Evolutionary conservation across 2,329 filamentous ascomycete genomes (phyloP), one percentile per base, ranked within the genome.

Genomic region (Acephala macrosclerotiorum): DNA sequence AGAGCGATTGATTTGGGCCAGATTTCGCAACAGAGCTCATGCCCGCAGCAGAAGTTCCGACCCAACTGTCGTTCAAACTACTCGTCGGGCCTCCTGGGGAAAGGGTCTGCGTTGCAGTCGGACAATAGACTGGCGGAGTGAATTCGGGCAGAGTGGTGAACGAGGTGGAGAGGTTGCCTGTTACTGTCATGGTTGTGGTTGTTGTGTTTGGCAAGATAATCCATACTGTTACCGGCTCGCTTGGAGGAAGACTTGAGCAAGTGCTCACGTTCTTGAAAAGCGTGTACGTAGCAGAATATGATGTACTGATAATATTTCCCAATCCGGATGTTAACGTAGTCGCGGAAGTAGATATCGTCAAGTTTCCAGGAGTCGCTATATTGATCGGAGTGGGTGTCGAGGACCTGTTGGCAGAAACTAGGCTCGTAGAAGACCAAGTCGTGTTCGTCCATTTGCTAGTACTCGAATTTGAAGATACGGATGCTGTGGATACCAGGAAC

Each of bases 121-220:
- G 33, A 49, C 71, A 75, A 49, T 70, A 70, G 12, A 47, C 25
- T 58, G 74, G 73, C 8, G 71, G 71, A 1, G 71, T 75, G 38
- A 72, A 72, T 64, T 75, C 72, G 33, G 72, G 66, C 9, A 59
- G 47, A 26, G 36, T 14, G 5, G 42, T 53, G n/a, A 67, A 67
- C 7, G 69, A 63, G 11, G 60, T 63, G 14, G 71, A 65, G 1
- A 49, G 25, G 60, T 71, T 70, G 9, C 55, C 56, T n/a, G 53
- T 66, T 14, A 69, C n/a, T 4, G 73, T 72, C n/a, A 72, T 11
- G 1, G 69, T 74, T 11, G 70, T 61, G 22, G 72, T 75, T 16
- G 61, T 72, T 1, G 72, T 73, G 51, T 74, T 75, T 18, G 72
- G 71, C 12, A 71, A 25, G 20, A 75, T 64, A 4, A 53, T 47